Base-by-base conservation (phyloP, 176 grass and related monocot genomes). In the Rhynchospora pubera region DNA sequence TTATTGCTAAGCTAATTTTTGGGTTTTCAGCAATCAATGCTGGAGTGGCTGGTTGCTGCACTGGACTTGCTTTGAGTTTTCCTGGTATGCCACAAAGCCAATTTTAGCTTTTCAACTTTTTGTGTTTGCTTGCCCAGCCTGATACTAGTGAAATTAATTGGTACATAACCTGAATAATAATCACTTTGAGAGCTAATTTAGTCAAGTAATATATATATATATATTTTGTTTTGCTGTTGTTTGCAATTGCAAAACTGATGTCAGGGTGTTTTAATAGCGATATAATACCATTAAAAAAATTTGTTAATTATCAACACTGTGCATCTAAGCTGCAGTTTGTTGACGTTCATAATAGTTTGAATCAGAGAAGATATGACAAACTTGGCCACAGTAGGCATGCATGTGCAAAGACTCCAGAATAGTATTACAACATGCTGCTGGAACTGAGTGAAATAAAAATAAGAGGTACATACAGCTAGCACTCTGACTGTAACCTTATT, bases 1-100 rank as follows among this genome's bases (percentile, higher is more conserved):
- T 7, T 11, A 83, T 89, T 81, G 78, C 24, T 78, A 85, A 26
- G 56, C 57, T 73, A 85, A 85, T 55, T 87, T 9, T 78, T 84
- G 30, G 16, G 77, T 52, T 52, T 67, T 71, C 89, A 95, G 93
- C 91, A 62, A 62, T 93, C 82, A 98, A 95, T 83, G 89, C 92
- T 16, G 96, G 96, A 46, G 26, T 98, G 75, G 92, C 92, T 69
- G 96, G 96, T 85, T 98, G 96, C 48, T 94, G 90, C 64, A 98
- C 96, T 22, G 95, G 92, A 57, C 62, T 94, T 81, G 92, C 96
- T 87, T 86, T 98, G 91, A 93, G 92, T 70, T 98, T 98, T 82
- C 90, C 95, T 85, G 95, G 95, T 98, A 95, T 11, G 61, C 47
- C 10, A 66, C 21, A 18, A 16, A 63, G 7, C 15, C 45, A 11